Conservation (phyloP, 202 grass and related monocot species). For the Zoysia matrella region DNA sequence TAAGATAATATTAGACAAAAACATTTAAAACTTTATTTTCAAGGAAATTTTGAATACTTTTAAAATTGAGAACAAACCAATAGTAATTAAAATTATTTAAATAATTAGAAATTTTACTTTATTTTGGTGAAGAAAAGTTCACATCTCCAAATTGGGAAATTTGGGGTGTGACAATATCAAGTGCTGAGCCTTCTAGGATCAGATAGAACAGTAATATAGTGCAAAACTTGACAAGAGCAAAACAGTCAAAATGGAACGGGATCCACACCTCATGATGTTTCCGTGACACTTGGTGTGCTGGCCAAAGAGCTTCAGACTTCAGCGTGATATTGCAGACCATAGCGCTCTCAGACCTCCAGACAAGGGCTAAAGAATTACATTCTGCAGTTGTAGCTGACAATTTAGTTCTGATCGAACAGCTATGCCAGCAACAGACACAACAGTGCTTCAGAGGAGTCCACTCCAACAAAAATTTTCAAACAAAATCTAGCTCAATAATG, state of each 20-base stretch:
- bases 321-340: conserved; percentile 74
- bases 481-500: background rate
- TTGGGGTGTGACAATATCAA: background rate
- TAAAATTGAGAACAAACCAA: too few species aligned
- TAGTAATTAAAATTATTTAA: too few species aligned
- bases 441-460: background rate
- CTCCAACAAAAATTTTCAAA: background rate
- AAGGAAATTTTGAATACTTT: too few species aligned
- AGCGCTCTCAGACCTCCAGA: too few species aligned
- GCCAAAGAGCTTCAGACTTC: conserved; percentile 94
- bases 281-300: conserved; percentile 88
- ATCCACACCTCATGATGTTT: conserved; percentile 85
- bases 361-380: background rate
- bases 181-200: background rate
- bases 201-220: background rate
- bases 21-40: too few species aligned
- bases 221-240: background rate
- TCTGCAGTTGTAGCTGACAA: background rate
- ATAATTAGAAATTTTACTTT: too few species aligned
- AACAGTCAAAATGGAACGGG: background rate
- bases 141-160: too few species aligned
- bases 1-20: too few species aligned
- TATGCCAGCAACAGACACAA: background rate
- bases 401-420: background rate
- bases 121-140: too few species aligned